These are phyloP conservation scores for Cryoendolithus antarcticus DNA, from an alignment of 2,329 filamentous ascomycete species.

Conservation along the genomic window DNA sequence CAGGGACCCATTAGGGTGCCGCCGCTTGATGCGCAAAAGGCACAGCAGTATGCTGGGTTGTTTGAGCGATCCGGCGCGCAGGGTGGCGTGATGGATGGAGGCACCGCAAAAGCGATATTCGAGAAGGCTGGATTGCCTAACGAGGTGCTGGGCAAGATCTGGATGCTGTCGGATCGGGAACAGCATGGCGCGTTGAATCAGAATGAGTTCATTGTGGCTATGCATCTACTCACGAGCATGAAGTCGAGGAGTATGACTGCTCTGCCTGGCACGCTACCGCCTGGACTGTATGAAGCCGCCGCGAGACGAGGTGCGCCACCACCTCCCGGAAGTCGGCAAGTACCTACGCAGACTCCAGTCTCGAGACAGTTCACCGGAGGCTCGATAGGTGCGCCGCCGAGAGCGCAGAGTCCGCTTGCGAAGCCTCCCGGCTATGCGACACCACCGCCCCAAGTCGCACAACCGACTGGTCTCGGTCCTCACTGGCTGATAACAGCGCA, in stretches of 20 bases:
- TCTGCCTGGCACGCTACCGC: constrained; percentile 68
- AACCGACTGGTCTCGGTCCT: constrained; percentile 36
- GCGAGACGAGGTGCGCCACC: constrained; percentile 49
- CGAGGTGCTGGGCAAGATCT: constrained; percentile 85
- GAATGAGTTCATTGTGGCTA: constrained; percentile 93
- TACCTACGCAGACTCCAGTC: constrained; percentile 41
- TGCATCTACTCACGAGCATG: constrained; percentile 89
- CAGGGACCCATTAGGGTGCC: constrained; percentile 70
- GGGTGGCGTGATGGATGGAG: constrained; percentile 61
- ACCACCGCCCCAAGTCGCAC: constrained; percentile 37
- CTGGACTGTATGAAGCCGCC: constrained; percentile 81
- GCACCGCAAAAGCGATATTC: constrained; percentile 77
- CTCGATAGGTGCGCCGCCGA: constrained; percentile 31
- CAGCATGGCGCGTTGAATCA: constrained; percentile 75
- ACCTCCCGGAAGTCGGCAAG: constrained; percentile 29
- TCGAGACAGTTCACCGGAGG: constrained; percentile 71
- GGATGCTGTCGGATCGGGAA: constrained; percentile 88
- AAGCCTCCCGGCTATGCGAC: constrained; percentile 37
- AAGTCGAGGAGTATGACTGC: constrained; percentile 71
- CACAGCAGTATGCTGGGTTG: constrained; percentile 72
- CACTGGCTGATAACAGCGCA: constrained; percentile 75
- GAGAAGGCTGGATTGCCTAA: constrained; percentile 85
- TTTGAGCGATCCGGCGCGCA: constrained; percentile 81
- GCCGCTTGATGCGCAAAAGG: constrained; percentile 76
- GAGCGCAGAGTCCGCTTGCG: constrained; percentile 48